phyloP scores from a whole-genome alignment of 768 basidiomycete species.

The Lactarius vividus region DNA sequence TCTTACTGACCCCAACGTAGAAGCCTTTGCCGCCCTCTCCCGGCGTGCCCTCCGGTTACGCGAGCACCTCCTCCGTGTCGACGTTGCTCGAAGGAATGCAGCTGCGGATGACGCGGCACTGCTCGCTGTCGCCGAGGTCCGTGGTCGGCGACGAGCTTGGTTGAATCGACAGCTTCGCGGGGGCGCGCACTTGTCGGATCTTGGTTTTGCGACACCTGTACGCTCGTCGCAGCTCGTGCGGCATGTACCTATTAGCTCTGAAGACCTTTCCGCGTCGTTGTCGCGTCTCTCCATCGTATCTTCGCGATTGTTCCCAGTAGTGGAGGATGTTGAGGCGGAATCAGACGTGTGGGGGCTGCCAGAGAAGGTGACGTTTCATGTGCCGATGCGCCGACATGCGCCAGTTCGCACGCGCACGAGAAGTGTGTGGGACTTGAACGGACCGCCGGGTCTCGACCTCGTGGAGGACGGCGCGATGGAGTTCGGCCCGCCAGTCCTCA shows the following conservation, averaged over 20 bases:
- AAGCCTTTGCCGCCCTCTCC: conserved; percentile 33
- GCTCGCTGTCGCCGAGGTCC: conserved; percentile 48
- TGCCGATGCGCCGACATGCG: conserved; percentile 13
- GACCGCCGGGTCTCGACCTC: conserved; percentile 16
- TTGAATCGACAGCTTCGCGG: conserved; percentile 48
- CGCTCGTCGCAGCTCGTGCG: conserved; percentile 50
- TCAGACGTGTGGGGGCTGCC: conserved; percentile 20
- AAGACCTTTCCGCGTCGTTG: neutral
- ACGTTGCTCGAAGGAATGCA: conserved; percentile 40
- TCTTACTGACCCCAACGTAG: conserved; percentile 27
- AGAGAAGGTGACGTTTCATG: conserved; percentile 17
- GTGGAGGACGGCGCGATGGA: conserved; percentile 4
- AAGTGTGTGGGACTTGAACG: conserved; percentile 29
- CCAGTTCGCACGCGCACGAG: conserved; percentile 31
- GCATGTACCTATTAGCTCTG: conserved; percentile 29
- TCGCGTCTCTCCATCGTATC: neutral
- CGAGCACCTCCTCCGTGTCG: conserved; percentile 41
- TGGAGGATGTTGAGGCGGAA: conserved; percentile 35
- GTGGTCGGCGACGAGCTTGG: conserved; percentile 66
- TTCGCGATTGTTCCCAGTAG: conserved; percentile 33
- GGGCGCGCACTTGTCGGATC: conserved; percentile 35
- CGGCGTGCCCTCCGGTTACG: conserved; percentile 33
- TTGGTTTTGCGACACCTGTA: conserved; percentile 51
- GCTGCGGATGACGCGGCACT: conserved; percentile 37
- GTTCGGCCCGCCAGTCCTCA: conserved; percentile 19